Base-by-base conservation (phyloP, 768 basidiomycete species). In the Tephrocybe sp. region DNA sequence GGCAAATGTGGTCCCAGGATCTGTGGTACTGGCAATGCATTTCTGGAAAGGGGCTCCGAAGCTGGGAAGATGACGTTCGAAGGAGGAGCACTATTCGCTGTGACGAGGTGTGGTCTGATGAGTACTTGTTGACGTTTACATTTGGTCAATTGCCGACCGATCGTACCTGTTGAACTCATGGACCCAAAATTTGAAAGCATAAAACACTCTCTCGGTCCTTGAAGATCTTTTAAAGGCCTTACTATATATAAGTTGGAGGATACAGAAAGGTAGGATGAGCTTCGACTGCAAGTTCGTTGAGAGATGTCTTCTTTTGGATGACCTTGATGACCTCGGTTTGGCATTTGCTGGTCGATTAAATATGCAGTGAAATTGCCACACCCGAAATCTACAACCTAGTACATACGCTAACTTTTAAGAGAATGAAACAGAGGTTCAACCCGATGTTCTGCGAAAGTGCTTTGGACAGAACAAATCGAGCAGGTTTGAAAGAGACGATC, bases 1-100 rank as follows among this genome's bases (percentile, higher is more conserved):
- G 83, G 82, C 26, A 83, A 71, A 66, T 82, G 72, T 11, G 77
- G 76, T 1, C 69, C 68, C 11, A 70, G 68, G 17, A 69, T 47
- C 12, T 75, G 64, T 31, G 77, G 72, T 45, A 52, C 56, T 47
- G 58, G 58, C 55, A 64, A 40, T 2, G 42, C 56, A 50, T 55
- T 48, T 35, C 48, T 58, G 9, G 49, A 45, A 14, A 49, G 54
- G 39, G 56, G 53, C 39, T 68, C 68, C 14, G 59, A 58, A 10
- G 43, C 49, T 23, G 67, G 68, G 38, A 70, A 70, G 23, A 54
- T 51, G 16, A 70, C 62, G 9, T 53, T 58, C 20, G 62, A 63
- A 14, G 55, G 45, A 49, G 55, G 49, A 17, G 51, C 49, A 19
- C 47, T 53, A 26, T 39, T 43, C 23, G 35, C 57, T 60, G 45